A percentile compares a stretch with the other conserved stretches of the same genome.
Conservation (phyloP, 2,329 filamentous ascomycete species). For the Zarea fungicola region DNA sequence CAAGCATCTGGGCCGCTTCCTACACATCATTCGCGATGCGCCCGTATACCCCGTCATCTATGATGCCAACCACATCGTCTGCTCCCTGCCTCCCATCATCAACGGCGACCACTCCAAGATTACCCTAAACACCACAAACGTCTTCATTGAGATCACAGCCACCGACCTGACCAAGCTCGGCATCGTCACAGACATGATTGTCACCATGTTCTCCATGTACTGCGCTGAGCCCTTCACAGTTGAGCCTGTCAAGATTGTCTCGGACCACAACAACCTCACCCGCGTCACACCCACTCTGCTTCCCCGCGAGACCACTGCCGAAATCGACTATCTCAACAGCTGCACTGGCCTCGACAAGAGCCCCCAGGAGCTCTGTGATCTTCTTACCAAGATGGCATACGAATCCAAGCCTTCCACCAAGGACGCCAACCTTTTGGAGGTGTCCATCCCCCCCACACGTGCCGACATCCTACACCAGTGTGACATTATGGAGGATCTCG, state of each 20-base stretch:
- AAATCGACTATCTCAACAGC: constrained; percentile 88
- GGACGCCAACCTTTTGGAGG: constrained; percentile 67
- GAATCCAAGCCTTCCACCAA: constrained; percentile 68
- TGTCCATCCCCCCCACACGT: constrained; percentile 80
- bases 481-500: constrained; percentile 98
- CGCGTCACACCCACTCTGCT: constrained; percentile 75
- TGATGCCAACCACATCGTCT: constrained; percentile 79
- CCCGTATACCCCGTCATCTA: constrained; percentile 95
- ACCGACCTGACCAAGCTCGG: constrained; percentile 95
- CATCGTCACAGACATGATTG: constrained; percentile 91
- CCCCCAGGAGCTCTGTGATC: constrained; percentile 67
- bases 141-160: constrained; percentile 96
- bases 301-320: constrained; percentile 72
- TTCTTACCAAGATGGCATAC: constrained; percentile 86
- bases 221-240: constrained; percentile 84
- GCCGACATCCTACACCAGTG: constrained; percentile 95
- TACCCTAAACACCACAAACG: constrained; percentile 79
- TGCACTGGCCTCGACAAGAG: constrained; percentile 80
- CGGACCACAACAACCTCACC: constrained; percentile 81
- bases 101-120: constrained; percentile 98
- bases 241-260: constrained; percentile 88
- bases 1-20: constrained; percentile 81
- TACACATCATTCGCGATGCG: constrained; percentile 91
- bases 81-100: constrained; percentile 95
- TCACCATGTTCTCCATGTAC: constrained; percentile 95